Base-by-base conservation (phyloP, 371 early-diverging fungal species). In the Mortierella sp. region DNA sequence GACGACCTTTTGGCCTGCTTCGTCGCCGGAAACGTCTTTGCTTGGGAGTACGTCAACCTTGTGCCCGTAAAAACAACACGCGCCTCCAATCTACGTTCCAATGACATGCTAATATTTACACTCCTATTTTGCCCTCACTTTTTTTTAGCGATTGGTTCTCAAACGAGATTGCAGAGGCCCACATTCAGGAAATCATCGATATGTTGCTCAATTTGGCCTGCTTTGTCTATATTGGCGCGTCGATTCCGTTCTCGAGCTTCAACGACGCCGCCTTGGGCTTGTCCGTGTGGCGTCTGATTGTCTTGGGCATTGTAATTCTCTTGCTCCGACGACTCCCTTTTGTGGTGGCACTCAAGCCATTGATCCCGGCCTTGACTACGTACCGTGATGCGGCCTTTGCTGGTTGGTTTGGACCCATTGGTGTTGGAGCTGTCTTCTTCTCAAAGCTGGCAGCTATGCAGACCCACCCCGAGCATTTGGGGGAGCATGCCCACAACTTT, bases 321-420 rank as follows among this genome's bases (percentile, higher is more conserved):
- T 34, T 96, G 10, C 88, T 98, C 73, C 92, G 99, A 61, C 91
- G 99, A 10, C 82, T 98, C 10, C 97, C 98, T 0, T 90, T 93
- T 50, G 88, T 98, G 3, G 54, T 97, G 46, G 79, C 91, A 0
- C 79, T 96, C 37, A 92, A 94, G 57, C 90, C 89, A 8, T 83
- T 90, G 2, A 94, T 98, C 69, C 95, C 96, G 1, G 94, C 95
- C 2, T 82, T 98, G 51, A 88, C 90, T 44, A 95, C 90, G 0
- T 92, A 89, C 72, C 92, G 94, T 51, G 98, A 98, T 82, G 97
- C 96, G 0, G 82, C 97, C 10, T 98, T 98, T 88, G 95, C 96
- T 40, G 99, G 99, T 0, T 98, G 97, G 97, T 99, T 98, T 86
- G 99, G 98, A 2, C 99, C 99, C 2, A 95, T 99, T 73, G 99